Evolutionary conservation across 352 stramenopile species (phyloP).

Genomic region (Phytophthora crassamura): DNA sequence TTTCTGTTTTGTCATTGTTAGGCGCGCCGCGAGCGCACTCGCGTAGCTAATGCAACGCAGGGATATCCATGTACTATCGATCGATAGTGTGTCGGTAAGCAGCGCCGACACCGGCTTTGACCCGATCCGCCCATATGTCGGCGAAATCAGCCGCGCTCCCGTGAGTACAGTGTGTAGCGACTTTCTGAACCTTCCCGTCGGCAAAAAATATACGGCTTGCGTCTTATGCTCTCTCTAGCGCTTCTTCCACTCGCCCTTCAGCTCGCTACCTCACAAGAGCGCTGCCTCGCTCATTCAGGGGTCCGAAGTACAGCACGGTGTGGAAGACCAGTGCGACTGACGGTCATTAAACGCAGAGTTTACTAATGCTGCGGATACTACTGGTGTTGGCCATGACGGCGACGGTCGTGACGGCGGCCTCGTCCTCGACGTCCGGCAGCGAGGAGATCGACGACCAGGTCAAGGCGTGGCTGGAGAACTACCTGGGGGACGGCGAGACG

Average conservation of each 20-base stretch:
- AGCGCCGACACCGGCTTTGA: too few species aligned
- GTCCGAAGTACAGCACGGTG: too few species aligned
- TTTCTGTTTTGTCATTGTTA: slow-evolving; percentile 24
- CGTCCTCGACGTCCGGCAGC: slow-evolving; percentile 10
- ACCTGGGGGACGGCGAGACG: slow-evolving; percentile 61
- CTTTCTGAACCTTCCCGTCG: neutral
- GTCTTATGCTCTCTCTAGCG: slow-evolving; percentile 19
- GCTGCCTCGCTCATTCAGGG: too few species aligned
- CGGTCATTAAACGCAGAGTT: neutral
- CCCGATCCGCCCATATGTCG: too few species aligned
- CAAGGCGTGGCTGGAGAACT: slow-evolving; percentile 58
- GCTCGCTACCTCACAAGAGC: neutral
- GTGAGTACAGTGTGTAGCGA: too few species aligned
- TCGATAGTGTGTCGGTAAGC: too few species aligned
- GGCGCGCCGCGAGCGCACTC: neutral
- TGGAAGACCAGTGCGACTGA: neutral
- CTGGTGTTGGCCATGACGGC: slow-evolving; percentile 10
- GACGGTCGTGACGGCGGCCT: neutral
- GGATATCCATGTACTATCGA: too few species aligned
- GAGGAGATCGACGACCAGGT: slow-evolving; percentile 49
- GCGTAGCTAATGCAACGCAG: neutral
- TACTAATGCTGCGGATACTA: slow-evolving; percentile 17
- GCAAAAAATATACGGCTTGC: slow-evolving; percentile 1
- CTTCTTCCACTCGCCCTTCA: slow-evolving; percentile 21
- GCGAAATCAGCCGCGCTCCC: too few species aligned